Conservation (phyloP, 2,329 filamentous ascomycete genomes). For the Verticillium dahliae region DNA sequence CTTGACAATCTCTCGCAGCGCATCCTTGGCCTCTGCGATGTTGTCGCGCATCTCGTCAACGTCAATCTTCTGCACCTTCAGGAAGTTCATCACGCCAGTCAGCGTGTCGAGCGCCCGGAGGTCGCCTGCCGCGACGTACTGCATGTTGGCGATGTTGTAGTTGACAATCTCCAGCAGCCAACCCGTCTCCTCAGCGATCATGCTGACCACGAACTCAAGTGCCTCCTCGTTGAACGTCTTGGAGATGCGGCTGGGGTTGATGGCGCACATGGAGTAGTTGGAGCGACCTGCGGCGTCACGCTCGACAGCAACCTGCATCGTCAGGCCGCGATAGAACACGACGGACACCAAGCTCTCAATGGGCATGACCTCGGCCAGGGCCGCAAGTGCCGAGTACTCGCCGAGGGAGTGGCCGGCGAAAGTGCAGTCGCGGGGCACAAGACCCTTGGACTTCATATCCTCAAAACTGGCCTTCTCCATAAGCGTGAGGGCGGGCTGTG, state of each 20-base stretch:
- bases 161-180: constrained; percentile 99
- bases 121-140: constrained; percentile 68
- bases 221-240: constrained; percentile 99
- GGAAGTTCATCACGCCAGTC: constrained; percentile 81
- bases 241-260: constrained; percentile 96
- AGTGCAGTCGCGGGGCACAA: constrained; percentile 92
- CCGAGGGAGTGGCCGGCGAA: constrained; percentile 97
- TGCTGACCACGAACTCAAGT: constrained; percentile 92
- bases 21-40: constrained; percentile 84
- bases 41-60: constrained; percentile 88
- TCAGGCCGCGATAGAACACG: constrained; percentile 97
- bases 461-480: constrained; percentile 99
- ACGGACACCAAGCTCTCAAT: constrained; percentile 97
- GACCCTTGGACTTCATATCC: constrained; percentile 95
- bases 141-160: constrained; percentile 76
- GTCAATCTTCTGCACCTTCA: constrained; percentile 96
- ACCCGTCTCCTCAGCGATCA: constrained; percentile 84
- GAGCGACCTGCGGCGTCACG: constrained; percentile 87
- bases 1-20: constrained; percentile 84
- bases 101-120: constrained; percentile 65
- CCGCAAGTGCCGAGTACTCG: constrained; percentile 95
- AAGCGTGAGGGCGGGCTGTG: constrained; percentile 89
- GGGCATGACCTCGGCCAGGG: constrained; percentile 97
- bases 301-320: constrained; percentile 98
- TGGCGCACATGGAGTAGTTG: constrained; percentile 99